Base-by-base conservation (phyloP, 2,329 filamentous ascomycete species). In the Cryphonectria nitschkei region DNA sequence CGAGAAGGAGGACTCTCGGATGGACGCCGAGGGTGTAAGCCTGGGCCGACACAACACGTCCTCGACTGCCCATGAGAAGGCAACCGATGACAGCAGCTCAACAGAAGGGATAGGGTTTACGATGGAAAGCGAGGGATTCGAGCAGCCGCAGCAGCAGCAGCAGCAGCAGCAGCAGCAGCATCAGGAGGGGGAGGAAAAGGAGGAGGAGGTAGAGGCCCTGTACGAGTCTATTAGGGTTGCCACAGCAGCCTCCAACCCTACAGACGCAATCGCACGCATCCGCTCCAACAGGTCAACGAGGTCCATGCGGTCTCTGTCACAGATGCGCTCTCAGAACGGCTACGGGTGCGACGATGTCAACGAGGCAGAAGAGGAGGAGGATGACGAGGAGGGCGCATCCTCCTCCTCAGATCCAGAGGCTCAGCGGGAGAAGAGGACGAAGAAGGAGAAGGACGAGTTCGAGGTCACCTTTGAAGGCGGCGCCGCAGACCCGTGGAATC, bases 401-500 rank as follows among this genome's bases (percentile, higher is more conserved):
- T 32, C 52, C 11, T 50, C 66, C 41, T 50, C 65, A 14, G 52
- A 69, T 46, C 54, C 52, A 43, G 65, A 54, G 32, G 65, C 34
- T 13, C 34, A 67, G 32, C 43, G 43, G 22, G 67, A 64, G 11
- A 39, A 65, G 11, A 80, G 81, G 16, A 82, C 81, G 68, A 22
- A 6, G 29, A 62, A 68, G 29, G 32, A 39, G 8, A 34, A 8
- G 29, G 43, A 52, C 43, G 83, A 87, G 0, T 95, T 89, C 75
- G 87, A 93, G 73, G 94, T 98, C 29, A 81, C 81, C 8, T 98
- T 92, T 87, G 92, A 95, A 54, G 74, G 72, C 19, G 86, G 85
- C 6, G 90, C 94, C 70, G 81, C 84, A 64, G 95, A 98, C 78
- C 90, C 92, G 0, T 78, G 89, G 80, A 92, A 91, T 75, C 95